These are phyloP conservation scores for Suillus placidus DNA, from an alignment of 768 basidiomycete species.

Conservation along the genomic window DNA sequence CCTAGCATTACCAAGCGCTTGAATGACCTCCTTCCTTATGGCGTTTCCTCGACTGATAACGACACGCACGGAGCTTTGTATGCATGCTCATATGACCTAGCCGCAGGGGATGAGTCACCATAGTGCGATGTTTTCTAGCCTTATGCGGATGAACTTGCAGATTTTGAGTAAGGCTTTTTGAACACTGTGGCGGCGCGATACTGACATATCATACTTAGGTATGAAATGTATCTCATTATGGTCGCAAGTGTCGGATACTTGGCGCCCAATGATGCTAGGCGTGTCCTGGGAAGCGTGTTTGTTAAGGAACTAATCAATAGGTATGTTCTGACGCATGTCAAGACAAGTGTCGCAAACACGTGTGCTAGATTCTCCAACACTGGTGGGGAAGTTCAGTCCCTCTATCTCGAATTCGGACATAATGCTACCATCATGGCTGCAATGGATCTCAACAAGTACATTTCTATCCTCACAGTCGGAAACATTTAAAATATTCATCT, in stretches of 20 bases:
- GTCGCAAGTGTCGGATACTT: constrained; percentile 41
- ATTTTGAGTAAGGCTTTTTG: constrained; percentile 37
- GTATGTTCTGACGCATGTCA: constrained; percentile 18
- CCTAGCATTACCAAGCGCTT: constrained; percentile 39
- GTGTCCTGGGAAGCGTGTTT: constrained; percentile 42
- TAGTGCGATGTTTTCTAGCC: constrained; percentile 47
- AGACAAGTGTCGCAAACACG: not conserved
- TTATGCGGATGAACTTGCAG: constrained; percentile 33
- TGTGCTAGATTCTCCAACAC: constrained; percentile 37
- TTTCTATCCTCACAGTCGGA: not conserved
- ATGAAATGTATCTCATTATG: constrained; percentile 45
- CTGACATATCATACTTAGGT: constrained; percentile 23
- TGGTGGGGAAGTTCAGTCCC: too few species aligned
- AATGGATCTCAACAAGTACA: constrained; percentile 40
- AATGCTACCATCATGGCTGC: constrained; percentile 44
- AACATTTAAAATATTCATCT: not conserved
- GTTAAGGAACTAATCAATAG: constrained; percentile 43
- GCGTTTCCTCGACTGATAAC: constrained; percentile 34
- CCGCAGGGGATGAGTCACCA: constrained; percentile 38
- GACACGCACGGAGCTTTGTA: constrained; percentile 45
- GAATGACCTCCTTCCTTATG: constrained; percentile 34
- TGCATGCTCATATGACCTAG: constrained; percentile 45
- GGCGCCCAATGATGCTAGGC: constrained; percentile 33
- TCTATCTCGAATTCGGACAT: constrained; percentile 48
- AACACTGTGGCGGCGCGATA: not conserved